phyloP scores from a whole-genome alignment of 2,329 filamentous ascomycete species.

The Byssochlamys sp. region DNA sequence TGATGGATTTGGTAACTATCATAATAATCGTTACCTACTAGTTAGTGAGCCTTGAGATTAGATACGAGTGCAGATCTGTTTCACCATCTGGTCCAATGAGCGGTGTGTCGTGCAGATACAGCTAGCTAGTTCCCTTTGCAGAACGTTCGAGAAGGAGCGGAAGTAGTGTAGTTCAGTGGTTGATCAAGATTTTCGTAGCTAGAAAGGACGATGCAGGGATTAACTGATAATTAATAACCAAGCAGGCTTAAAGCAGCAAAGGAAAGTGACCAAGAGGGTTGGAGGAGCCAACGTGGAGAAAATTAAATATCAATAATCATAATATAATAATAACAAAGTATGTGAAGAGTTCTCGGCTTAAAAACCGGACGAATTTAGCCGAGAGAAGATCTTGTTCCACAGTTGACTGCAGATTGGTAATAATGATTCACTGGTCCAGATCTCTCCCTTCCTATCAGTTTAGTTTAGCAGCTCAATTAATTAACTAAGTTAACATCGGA shows the following conservation, averaged over 20 bases:
- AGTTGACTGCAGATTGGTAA: background rate
- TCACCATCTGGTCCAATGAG: too few species aligned
- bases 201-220: too few species aligned
- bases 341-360: background rate
- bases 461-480: background rate
- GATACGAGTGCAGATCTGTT: too few species aligned
- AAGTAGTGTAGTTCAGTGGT: too few species aligned
- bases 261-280: slow-evolving; percentile 8
- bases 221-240: slow-evolving; percentile 4
- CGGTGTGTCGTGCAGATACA: too few species aligned
- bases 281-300: slow-evolving; percentile 1
- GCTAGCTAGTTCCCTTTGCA: too few species aligned
- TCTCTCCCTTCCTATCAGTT: background rate
- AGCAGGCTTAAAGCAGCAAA: slow-evolving; percentile 1
- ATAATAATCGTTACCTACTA: too few species aligned
- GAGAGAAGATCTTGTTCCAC: background rate
- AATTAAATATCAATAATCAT: background rate
- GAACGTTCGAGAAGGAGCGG: too few species aligned
- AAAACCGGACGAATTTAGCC: background rate
- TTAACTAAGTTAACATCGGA: background rate
- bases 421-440: background rate
- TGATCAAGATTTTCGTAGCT: too few species aligned
- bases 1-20: too few species aligned
- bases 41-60: too few species aligned
- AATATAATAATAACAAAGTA: background rate